Evolutionary conservation across 2,329 filamentous ascomycete species (phyloP).

Genomic region (Rhynchosporium graminicola): DNA sequence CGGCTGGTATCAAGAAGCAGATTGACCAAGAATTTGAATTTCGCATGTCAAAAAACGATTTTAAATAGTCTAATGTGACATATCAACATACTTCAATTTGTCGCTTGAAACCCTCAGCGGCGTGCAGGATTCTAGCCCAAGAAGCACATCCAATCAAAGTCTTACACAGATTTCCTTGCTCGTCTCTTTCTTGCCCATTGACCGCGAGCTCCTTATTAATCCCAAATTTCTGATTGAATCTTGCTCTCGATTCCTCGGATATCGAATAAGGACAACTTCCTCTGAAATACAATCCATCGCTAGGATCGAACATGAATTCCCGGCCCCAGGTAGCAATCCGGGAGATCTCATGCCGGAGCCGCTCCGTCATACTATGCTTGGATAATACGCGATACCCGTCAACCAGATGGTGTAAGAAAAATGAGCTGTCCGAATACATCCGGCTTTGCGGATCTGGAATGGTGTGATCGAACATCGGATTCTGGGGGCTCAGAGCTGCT

Average conservation of each 20-base stretch:
- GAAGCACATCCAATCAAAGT: slow-evolving; percentile 30
- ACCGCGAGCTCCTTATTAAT: slow-evolving; percentile 16
- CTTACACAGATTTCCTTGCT: slow-evolving; percentile 29
- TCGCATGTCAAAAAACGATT: too few relatives aligned
- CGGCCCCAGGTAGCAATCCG: slow-evolving; percentile 28
- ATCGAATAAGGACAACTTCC: slow-evolving; percentile 29
- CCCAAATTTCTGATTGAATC: slow-evolving; percentile 25
- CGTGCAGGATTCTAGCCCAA: slow-evolving; percentile 27
- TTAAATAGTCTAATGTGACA: too few relatives aligned
- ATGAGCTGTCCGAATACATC: slow-evolving; percentile 31
- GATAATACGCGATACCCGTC: slow-evolving; percentile 28
- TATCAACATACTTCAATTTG: neutral
- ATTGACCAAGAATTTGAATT: too few relatives aligned
- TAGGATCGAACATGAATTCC: slow-evolving; percentile 27
- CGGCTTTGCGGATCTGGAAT: slow-evolving; percentile 15
- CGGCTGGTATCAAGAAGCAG: too few relatives aligned
- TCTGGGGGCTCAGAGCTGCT: slow-evolving; percentile 23
- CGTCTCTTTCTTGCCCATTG: slow-evolving; percentile 29
- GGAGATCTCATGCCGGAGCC: slow-evolving; percentile 19
- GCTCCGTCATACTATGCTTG: slow-evolving; percentile 13
- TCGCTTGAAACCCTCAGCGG: slow-evolving; percentile 12
- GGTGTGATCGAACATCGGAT: slow-evolving; percentile 24
- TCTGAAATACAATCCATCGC: slow-evolving; percentile 28
- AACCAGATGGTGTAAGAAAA: slow-evolving; percentile 31
- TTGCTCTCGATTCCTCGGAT: slow-evolving; percentile 20